phyloP scores from a whole-genome alignment of 2,329 filamentous ascomycete genomes.

The Ophidiomyces ophidiicola region DNA sequence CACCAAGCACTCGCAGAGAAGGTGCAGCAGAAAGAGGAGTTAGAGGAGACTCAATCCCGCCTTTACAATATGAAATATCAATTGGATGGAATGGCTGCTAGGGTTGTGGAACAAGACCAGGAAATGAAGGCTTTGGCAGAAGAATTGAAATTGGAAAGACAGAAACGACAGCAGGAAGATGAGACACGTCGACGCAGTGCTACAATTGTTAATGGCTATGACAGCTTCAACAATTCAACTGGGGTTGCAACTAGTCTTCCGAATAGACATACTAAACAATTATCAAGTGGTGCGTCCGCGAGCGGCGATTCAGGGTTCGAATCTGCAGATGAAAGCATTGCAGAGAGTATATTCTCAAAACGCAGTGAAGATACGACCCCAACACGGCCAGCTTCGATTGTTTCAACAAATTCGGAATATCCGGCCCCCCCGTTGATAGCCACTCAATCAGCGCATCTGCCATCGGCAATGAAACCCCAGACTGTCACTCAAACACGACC shows the following conservation, averaged over 20 bases:
- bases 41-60: constrained; percentile 48
- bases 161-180: constrained; percentile 29
- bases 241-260: neutral
- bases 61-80: constrained; percentile 48
- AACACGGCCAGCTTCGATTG: constrained; percentile 26
- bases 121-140: constrained; percentile 42
- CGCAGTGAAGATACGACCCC: constrained; percentile 24
- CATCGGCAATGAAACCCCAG: constrained; percentile 22
- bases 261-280: constrained; percentile 15
- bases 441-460: constrained; percentile 19
- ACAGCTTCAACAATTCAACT: neutral
- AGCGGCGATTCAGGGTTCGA: constrained; percentile 49
- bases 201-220: constrained; percentile 21
- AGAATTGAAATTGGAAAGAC: constrained; percentile 37
- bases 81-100: constrained; percentile 47
- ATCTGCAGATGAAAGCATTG: constrained; percentile 43
- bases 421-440: constrained; percentile 3
- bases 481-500: constrained; percentile 17
- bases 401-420: constrained; percentile 20
- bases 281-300: constrained; percentile 28
- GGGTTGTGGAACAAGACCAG: constrained; percentile 44
- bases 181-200: constrained; percentile 28
- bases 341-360: constrained; percentile 38
- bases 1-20: constrained; percentile 43
- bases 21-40: constrained; percentile 47